These are phyloP conservation scores for Xylaria longipes DNA, from an alignment of 495 filamentous ascomycete species.

Conservation along the genomic window DNA sequence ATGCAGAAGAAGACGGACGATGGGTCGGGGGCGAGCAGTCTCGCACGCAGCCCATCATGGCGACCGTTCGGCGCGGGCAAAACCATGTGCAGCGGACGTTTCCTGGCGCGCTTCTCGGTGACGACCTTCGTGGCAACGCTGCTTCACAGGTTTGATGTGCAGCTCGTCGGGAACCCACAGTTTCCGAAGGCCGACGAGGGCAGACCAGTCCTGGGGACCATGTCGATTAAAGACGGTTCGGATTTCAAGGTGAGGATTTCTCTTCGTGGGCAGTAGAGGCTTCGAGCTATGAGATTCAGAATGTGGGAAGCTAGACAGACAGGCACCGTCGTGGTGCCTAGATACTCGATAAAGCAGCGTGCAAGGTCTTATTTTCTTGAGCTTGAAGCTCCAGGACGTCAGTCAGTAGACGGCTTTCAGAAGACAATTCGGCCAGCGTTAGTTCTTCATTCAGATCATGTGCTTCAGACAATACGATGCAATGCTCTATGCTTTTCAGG, in stretches of 20 bases:
- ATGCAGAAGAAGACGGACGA: slow-evolving; percentile 20
- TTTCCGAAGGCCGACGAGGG: slow-evolving; percentile 33
- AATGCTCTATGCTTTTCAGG: too few species aligned
- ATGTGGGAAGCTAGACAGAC: background rate
- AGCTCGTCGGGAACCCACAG: slow-evolving; percentile 18
- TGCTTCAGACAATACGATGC: too few species aligned
- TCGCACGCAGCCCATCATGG: slow-evolving; percentile 30
- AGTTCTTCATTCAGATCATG: too few species aligned
- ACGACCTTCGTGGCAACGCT: slow-evolving; percentile 38
- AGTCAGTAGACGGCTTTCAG: too few species aligned
- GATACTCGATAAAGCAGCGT: background rate
- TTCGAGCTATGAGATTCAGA: background rate
- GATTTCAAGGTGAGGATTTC: slow-evolving; percentile 28
- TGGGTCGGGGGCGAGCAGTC: slow-evolving; percentile 15
- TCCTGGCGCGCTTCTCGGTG: slow-evolving; percentile 32
- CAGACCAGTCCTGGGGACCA: slow-evolving; percentile 39
- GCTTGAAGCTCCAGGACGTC: too few species aligned
- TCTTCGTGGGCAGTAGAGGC: slow-evolving; percentile 6
- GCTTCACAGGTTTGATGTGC: slow-evolving; percentile 34
- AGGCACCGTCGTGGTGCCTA: background rate
- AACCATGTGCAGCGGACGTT: slow-evolving; percentile 41
- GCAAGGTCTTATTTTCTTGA: too few species aligned
- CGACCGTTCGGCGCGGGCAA: slow-evolving; percentile 43
- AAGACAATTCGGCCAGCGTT: too few species aligned
- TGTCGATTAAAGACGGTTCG: slow-evolving; percentile 29